Conservation (phyloP, 441 rosid genomes). For the Macaranga tanarius region DNA sequence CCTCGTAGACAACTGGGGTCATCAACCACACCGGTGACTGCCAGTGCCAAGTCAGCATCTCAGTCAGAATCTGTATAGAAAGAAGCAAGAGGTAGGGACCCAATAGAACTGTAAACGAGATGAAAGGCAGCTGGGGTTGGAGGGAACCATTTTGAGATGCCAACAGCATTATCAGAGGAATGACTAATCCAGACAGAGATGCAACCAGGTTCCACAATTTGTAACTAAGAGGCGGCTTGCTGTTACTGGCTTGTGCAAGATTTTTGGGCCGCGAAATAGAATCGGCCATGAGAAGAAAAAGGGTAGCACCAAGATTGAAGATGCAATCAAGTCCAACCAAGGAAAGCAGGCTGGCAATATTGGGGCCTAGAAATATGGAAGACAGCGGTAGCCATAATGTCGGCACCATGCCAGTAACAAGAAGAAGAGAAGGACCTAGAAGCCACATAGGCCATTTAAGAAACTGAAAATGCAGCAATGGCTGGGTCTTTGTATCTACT, state of each 20-base stretch:
- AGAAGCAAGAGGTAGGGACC: slow-evolving; percentile 85
- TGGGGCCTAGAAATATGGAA: slow-evolving; percentile 78
- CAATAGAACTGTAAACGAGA: slow-evolving; percentile 63
- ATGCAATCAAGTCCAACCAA: slow-evolving; percentile 83
- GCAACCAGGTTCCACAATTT: slow-evolving; percentile 77
- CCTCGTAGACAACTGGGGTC: slow-evolving; percentile 85
- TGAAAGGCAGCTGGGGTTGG: slow-evolving; percentile 62
- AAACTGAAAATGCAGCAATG: slow-evolving; percentile 40
- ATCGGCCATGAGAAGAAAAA: slow-evolving; percentile 87
- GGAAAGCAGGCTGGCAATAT: slow-evolving; percentile 78
- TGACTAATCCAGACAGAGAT: slow-evolving; percentile 52
- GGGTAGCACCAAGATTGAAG: slow-evolving; percentile 78
- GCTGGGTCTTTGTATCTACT: slow-evolving; percentile 26
- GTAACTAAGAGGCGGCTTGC: slow-evolving; percentile 80
- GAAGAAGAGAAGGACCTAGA: slow-evolving; percentile 77
- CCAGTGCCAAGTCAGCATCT: slow-evolving; percentile 91
- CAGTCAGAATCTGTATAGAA: slow-evolving; percentile 70
- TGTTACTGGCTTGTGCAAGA: slow-evolving; percentile 34
- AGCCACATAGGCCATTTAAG: slow-evolving; percentile 93
- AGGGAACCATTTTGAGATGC: slow-evolving; percentile 66
- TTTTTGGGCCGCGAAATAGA: slow-evolving; percentile 62
- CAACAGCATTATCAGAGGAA: slow-evolving; percentile 52
- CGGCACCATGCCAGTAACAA: slow-evolving; percentile 85
- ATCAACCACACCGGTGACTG: slow-evolving; percentile 89
- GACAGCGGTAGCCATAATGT: slow-evolving; percentile 86